phyloP scores from a whole-genome alignment of 176 grass and related monocot species.

The Otatea glauca region DNA sequence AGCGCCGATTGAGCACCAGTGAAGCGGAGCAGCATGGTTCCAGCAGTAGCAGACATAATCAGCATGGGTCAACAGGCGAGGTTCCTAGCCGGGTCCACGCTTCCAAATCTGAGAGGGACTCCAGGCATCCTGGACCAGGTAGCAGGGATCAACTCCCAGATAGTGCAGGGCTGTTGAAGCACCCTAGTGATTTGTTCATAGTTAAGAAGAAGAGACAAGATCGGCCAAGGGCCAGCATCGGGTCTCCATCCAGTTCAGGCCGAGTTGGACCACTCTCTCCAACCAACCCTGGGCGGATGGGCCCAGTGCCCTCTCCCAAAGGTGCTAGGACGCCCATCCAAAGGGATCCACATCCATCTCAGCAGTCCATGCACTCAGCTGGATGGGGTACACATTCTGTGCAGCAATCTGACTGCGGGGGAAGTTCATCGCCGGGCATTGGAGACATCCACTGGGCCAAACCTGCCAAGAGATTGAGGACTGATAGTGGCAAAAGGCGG shows the following conservation, averaged over 20 bases:
- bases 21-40: slow-evolving; percentile 53
- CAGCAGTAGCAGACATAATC: slow-evolving; percentile 39
- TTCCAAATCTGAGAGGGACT: slow-evolving; percentile 69
- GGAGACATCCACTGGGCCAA: slow-evolving; percentile 98
- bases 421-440: slow-evolving; percentile 47
- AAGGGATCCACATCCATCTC: slow-evolving; percentile 63
- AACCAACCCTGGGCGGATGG: slow-evolving; percentile 55
- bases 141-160: slow-evolving; percentile 51
- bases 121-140: slow-evolving; percentile 39
- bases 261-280: slow-evolving; percentile 63
- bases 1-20: slow-evolving; percentile 40
- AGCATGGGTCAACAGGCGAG: slow-evolving; percentile 25
- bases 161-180: slow-evolving; percentile 47
- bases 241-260: slow-evolving; percentile 69
- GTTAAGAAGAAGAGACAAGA: slow-evolving; percentile 96
- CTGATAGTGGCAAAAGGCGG: slow-evolving; percentile 84
- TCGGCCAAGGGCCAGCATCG: slow-evolving; percentile 51
- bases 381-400: slow-evolving; percentile 52
- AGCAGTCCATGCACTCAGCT: slow-evolving; percentile 51
- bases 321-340: slow-evolving; percentile 57
- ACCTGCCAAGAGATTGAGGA: slow-evolving; percentile 80
- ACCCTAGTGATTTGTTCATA: slow-evolving; percentile 86
- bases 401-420: slow-evolving; percentile 48
- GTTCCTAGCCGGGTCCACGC: slow-evolving; percentile 32
- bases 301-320: slow-evolving; percentile 56